phyloP scores from a whole-genome alignment of 768 basidiomycete genomes.

The Boletus rubroflammeus region DNA sequence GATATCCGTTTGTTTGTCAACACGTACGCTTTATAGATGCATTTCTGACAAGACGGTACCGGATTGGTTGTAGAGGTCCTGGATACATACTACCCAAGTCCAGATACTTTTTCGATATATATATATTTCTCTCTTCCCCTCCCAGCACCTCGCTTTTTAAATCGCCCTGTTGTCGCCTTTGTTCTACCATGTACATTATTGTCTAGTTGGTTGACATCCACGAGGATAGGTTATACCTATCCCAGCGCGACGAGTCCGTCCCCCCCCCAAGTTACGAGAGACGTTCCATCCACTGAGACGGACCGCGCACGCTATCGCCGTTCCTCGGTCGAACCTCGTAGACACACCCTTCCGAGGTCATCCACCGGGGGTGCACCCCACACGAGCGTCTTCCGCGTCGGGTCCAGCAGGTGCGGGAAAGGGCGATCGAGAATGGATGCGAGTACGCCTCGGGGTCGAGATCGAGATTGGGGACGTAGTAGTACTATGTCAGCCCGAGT shows the following conservation, averaged over 20 bases:
- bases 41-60: background rate
- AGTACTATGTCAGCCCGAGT: background rate
- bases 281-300: background rate
- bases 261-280: background rate
- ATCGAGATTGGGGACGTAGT: background rate
- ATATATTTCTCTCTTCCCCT: background rate
- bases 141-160: background rate
- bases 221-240: background rate
- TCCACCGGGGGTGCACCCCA: slow-evolving; percentile 75
- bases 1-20: background rate
- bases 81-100: background rate
- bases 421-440: slow-evolving; percentile 39
- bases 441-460: slow-evolving; percentile 43
- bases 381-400: slow-evolving; percentile 57
- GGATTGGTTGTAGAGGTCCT: slow-evolving; percentile 1
- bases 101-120: background rate
- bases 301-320: background rate
- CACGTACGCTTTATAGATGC: background rate
- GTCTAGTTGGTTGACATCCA: background rate
- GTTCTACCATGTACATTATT: background rate
- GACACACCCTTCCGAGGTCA: slow-evolving; percentile 45
- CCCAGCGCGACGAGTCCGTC: background rate
- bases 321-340: slow-evolving; percentile 1
- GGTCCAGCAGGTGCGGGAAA: slow-evolving; percentile 56
- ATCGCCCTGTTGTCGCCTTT: background rate